Evolutionary conservation across 2,329 filamentous ascomycete species (phyloP), one percentile per base, ranked within the genome.

Genomic region (Ascocoryne sarcoides): DNA sequence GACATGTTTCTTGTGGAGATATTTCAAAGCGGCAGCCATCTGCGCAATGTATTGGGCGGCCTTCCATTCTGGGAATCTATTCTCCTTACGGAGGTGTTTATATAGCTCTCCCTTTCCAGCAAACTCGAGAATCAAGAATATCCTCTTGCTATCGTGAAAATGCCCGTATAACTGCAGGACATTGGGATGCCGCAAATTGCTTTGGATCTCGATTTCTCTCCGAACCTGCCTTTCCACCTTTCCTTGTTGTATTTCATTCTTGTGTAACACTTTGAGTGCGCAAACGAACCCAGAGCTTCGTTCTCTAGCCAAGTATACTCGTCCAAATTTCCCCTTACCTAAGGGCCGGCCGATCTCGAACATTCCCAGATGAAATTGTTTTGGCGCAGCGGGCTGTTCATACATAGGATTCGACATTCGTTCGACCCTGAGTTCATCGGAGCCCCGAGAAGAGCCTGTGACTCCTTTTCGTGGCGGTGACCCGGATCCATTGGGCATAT

Each of bases 1-100:
- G 53, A 96, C 85, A 62, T 95, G 88, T 69, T 96, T 96, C 62
- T 87, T 87, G 69, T 95, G 89, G 33, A 95, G 74, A 59, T 95
- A 96, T 52, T 82, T 81, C 53, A 95, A 68, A 0, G 88, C 88
- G 32, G 82, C 82, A n/a, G 80, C 79, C 81, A 84, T 84, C 55
- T 85, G 81, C 2, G 80, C 81, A 49, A 85, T 75, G 57, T 84
- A 85, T 57, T 82, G 75, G 18, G 80, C 79, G 15, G 81, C 80
- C 52, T 82, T 81, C 70, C 75, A 79, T 58, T 85, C 81, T 0
- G 79, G 75, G 55, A 85, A 85, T 34, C 73, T 69, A 55, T 76
- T 72, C 52, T 82, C 81, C 50, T 76, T 75, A 37, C 79, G 70
- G 44, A 85, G 66, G 55, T 84, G 80, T 62, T 84, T 85, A 63